Evolutionary conservation across 1,284 basidiomycete genomes (phyloP).

Genomic region (Chalciporus sp.): DNA sequence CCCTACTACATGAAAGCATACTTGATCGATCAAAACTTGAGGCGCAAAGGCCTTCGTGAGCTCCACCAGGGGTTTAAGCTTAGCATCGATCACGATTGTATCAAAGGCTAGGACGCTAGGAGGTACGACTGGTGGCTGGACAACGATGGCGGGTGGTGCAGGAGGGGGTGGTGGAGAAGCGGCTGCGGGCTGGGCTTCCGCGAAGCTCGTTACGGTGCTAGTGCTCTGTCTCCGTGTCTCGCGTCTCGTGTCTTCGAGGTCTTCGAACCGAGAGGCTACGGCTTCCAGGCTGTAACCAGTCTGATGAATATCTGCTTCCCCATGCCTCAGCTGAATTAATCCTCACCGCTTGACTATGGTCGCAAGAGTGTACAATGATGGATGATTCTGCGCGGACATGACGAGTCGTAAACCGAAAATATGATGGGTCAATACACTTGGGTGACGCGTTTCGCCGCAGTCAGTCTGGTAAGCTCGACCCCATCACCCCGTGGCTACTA

Average conservation of each 20-base stretch:
- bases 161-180: conserved; percentile 38
- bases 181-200: conserved; percentile 35
- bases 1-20: conserved; percentile 41
- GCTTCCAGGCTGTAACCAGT: conserved; percentile 72
- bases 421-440: background rate
- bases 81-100: conserved; percentile 69
- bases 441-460: background rate
- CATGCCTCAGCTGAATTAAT: conserved; percentile 15
- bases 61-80: conserved; percentile 74
- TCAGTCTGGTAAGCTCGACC: background rate
- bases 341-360: conserved; percentile 83
- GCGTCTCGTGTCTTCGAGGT: conserved; percentile 64
- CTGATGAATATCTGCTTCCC: conserved; percentile 6
- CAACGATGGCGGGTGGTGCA: conserved; percentile 38
- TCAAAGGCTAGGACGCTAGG: conserved; percentile 76
- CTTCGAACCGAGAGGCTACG: conserved; percentile 92
- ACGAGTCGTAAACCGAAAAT: background rate
- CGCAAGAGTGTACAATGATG: conserved; percentile 68
- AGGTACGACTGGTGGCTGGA: conserved; percentile 45
- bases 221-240: conserved; percentile 27
- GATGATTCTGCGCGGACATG: conserved; percentile 39
- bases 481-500: conserved; percentile 6
- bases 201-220: conserved; percentile 32
- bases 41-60: conserved; percentile 78
- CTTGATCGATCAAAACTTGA: conserved; percentile 74